Base-by-base conservation (phyloP, 768 basidiomycete genomes). In the Vishniacozyma victoriae region DNA sequence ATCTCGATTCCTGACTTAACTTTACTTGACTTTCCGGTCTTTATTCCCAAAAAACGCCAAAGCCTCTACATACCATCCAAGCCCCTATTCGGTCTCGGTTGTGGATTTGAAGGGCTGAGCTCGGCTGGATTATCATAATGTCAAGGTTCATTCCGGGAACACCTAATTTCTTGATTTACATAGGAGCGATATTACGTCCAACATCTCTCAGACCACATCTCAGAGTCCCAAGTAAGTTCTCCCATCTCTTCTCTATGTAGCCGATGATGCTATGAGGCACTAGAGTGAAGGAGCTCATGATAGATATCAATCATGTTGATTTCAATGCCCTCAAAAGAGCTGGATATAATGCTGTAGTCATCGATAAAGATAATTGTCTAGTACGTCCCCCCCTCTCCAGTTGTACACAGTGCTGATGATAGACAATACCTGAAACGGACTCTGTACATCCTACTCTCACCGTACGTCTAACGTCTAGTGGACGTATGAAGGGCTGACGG, bases 341-440 rank as follows among this genome's bases (percentile, higher is more conserved):
- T 6, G 90, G 92, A 4, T 91, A 88, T 67, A 80, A 82, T 38
- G 90, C 86, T n/a, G 87, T 85, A 3, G 82, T 99, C 1, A 85
- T 97, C 58, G 93, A 97, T 78, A 96, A 97, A 74, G 93, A 99
- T 67, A 97, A 99, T 61, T 97, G 93, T 65, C 73, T 97, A 57
- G 93, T 88, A 55, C 23, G 84, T 74, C 3, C 15, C 15, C 1
- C 20, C 25, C 5, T 11, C 9, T 61, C 11, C 44, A 46, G 26
- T 26, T 23, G 18, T 48, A n/a, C 19, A 4, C 23, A 20, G 40
- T 16, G 19, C 20, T 45, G 26, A 37, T 39, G 1, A 12, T 52
- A 95, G 93, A 93, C 93, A 2, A 67, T 82, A 25, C 93, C 93
- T 0, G 74, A 86, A 64, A 70, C 77, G 38, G 93, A 97, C 64